Conservation (phyloP, 148 eudicot genomes). For the Rhododendron ferrugineum region DNA sequence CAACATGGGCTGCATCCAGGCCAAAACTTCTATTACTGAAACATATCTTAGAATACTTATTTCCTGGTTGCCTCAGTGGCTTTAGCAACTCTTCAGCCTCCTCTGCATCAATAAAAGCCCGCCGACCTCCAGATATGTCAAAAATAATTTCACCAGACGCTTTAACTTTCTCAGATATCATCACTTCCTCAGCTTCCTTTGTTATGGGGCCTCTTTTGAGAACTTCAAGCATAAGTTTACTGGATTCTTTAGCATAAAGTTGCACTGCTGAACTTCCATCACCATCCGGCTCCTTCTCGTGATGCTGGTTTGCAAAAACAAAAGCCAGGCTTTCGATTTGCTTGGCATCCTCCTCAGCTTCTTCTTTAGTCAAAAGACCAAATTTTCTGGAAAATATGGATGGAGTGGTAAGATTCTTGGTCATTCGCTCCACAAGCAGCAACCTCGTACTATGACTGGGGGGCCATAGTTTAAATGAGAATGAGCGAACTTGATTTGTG, state of each 20-base stretch:
- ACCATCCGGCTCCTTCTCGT: slow-evolving; percentile 77
- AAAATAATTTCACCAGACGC: slow-evolving; percentile 30
- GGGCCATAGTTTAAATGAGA: slow-evolving; percentile 74
- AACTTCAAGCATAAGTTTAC: slow-evolving; percentile 64
- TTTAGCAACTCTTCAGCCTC: slow-evolving; percentile 57
- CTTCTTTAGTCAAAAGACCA: slow-evolving; percentile 63
- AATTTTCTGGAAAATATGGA: slow-evolving; percentile 69
- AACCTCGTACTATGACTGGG: slow-evolving; percentile 65
- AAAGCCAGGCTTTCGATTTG: slow-evolving; percentile 60
- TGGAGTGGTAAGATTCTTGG: slow-evolving; percentile 55
- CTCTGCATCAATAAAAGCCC: slow-evolving; percentile 51
- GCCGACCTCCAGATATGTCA: slow-evolving; percentile 60
- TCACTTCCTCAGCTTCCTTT: slow-evolving; percentile 27
- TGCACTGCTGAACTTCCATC: slow-evolving; percentile 86
- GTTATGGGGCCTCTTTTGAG: slow-evolving; percentile 54
- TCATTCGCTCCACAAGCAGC: slow-evolving; percentile 66
- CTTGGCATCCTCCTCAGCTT: slow-evolving; percentile 76
- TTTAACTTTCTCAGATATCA: slow-evolving; percentile 12
- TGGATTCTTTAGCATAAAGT: slow-evolving; percentile 80
- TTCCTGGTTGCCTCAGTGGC: slow-evolving; percentile 46
- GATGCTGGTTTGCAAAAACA: slow-evolving; percentile 51
- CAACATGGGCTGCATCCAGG: slow-evolving; percentile 59
- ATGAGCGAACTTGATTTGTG: slow-evolving; percentile 20
- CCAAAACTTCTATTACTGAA: slow-evolving; percentile 80
- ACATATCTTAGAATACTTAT: slow-evolving; percentile 52